These are phyloP conservation scores for Yarrowia sp. DNA, from an alignment of 805 yeast genomes.

Conservation along the genomic window DNA sequence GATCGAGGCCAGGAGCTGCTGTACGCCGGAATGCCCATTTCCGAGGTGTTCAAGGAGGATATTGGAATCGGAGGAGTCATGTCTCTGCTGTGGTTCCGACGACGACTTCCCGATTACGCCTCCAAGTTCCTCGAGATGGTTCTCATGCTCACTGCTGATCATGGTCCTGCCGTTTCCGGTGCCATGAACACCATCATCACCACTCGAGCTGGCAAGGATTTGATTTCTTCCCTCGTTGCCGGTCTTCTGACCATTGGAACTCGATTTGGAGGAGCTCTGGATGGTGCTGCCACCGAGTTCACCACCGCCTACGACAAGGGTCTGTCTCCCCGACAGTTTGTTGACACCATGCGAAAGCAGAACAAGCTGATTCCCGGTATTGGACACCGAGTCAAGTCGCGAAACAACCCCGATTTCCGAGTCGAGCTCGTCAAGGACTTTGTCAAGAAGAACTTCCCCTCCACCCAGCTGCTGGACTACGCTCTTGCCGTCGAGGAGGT, in stretches of 20 bases:
- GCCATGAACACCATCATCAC: constrained; percentile 51
- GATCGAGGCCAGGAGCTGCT: constrained; percentile 49
- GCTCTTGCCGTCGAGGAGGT: constrained; percentile 50
- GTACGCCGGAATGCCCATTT: constrained; percentile 49
- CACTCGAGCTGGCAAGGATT: constrained; percentile 49
- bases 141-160: constrained; percentile 50
- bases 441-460: constrained; percentile 47
- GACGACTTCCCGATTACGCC: constrained; percentile 46
- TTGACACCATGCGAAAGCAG: constrained; percentile 48
- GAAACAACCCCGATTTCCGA: constrained; percentile 50
- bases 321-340: constrained; percentile 47
- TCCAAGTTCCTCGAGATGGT: constrained; percentile 49
- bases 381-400: constrained; percentile 49
- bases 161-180: constrained; percentile 50
- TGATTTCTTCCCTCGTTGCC: constrained; percentile 47
- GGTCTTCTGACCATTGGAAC: constrained; percentile 48
- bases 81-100: constrained; percentile 49
- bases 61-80: constrained; percentile 50
- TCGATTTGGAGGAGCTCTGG: constrained; percentile 49
- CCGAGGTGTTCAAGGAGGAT: constrained; percentile 48
- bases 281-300: constrained; percentile 49
- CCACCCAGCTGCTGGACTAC: constrained; percentile 44
- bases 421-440: constrained; percentile 49
- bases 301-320: constrained; percentile 47
- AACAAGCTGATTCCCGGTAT: constrained; percentile 50